A percentile compares a stretch with the other conserved stretches of the same genome.
Conservation (phyloP, 345 rosid species). For the Citrus hindsii region DNA sequence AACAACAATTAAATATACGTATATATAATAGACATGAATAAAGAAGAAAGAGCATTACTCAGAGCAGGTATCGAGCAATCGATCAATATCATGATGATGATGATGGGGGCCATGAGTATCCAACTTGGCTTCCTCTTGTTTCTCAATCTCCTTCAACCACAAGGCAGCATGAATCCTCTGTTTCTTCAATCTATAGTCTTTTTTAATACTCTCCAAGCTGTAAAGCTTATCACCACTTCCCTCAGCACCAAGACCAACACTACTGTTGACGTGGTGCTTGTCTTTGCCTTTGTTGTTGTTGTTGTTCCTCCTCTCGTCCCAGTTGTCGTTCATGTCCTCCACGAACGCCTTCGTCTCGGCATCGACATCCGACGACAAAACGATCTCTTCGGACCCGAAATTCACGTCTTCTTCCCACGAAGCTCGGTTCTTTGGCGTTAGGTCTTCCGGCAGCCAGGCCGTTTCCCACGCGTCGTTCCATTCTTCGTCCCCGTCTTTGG, state of each 20-base stretch:
- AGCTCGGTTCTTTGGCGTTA: constrained; percentile 50
- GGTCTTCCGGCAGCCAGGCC: constrained; percentile 86
- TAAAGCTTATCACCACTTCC: constrained; percentile 39
- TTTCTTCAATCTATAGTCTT: constrained; percentile 86
- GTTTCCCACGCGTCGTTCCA: constrained; percentile 97
- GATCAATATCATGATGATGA: constrained; percentile 61
- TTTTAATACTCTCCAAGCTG: constrained; percentile 82
- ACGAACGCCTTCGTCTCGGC: constrained; percentile 84
- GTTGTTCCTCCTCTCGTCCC: constrained; percentile 64
- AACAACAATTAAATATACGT: too few relatives aligned
- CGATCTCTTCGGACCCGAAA: constrained; percentile 36
- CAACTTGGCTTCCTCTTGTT: constrained; percentile 70
- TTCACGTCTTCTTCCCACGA: constrained; percentile 83
- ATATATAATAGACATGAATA: too few relatives aligned
- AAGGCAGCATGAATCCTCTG: constrained; percentile 87
- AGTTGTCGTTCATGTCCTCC: constrained; percentile 88
- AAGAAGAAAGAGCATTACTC: constrained; percentile 41
- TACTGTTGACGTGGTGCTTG: too few relatives aligned
- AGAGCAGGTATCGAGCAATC: constrained; percentile 80
- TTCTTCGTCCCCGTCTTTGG: constrained; percentile 50
- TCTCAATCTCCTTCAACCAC: constrained; percentile 93
- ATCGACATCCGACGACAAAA: constrained; percentile 45
- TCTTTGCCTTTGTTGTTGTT: neutral
- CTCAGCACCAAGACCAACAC: neutral
- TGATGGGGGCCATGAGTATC: constrained; percentile 28